Conservation (phyloP, 2,329 filamentous ascomycete species). For the Pleomassaria siparia region DNA sequence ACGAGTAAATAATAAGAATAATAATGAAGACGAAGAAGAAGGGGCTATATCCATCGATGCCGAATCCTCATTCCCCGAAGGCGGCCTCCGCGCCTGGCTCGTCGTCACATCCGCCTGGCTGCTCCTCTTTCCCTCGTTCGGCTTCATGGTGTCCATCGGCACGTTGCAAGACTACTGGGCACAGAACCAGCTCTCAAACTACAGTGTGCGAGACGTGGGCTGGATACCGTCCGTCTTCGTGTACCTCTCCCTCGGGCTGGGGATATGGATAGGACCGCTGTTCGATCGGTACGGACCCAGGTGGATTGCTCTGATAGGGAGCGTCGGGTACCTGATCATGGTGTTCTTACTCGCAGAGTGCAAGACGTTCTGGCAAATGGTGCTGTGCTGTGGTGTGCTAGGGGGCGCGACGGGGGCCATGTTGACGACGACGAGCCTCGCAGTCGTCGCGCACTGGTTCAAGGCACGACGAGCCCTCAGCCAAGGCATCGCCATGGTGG, state of each 20-base stretch:
- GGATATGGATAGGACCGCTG: constrained; percentile 80
- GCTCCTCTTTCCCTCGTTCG: constrained; percentile 37
- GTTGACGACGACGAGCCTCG: constrained; percentile 40
- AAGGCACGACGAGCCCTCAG: constrained; percentile 39
- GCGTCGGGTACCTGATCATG: constrained; percentile 29
- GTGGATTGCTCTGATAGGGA: constrained; percentile 37
- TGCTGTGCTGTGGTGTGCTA: constrained; percentile 44
- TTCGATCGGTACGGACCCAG: constrained; percentile 50
- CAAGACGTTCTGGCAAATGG: constrained; percentile 46
- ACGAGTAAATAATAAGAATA: too few relatives aligned
- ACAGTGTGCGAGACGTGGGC: constrained; percentile 66
- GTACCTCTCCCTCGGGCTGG: constrained; percentile 79
- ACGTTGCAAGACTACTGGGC: constrained; percentile 80
- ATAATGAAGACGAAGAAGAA: constrained; percentile 10
- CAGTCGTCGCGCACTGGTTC: constrained; percentile 44
- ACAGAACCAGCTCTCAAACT: constrained; percentile 67
- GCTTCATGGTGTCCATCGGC: constrained; percentile 55
- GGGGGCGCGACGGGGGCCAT: constrained; percentile 44
- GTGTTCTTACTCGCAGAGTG: constrained; percentile 38
- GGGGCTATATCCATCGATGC: constrained; percentile 15
- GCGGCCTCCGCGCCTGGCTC: constrained; percentile 43
- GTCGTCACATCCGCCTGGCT: constrained; percentile 43
- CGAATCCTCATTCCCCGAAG: constrained; percentile 41
- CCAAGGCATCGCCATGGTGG: constrained; percentile 44
- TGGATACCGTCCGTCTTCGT: constrained; percentile 91